Evolutionary conservation across 257 asterid genomes (phyloP).

Genomic region (Nicotiana paniculata): DNA sequence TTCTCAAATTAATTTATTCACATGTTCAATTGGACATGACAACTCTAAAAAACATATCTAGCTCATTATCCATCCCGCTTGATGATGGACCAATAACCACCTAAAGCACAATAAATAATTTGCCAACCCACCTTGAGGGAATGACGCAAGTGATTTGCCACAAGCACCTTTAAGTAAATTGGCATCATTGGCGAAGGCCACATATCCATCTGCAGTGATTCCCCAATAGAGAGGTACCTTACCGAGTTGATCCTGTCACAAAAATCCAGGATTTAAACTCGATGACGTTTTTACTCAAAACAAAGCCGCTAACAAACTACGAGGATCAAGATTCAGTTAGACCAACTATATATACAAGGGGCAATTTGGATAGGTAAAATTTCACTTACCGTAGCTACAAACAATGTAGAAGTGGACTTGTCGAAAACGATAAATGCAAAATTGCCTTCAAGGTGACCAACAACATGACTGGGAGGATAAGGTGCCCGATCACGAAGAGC

Average conservation of each 20-base stretch:
- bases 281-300: no score
- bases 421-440: slow-evolving; percentile 77
- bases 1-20: neutral
- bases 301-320: no score
- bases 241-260: slow-evolving; percentile 74
- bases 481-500: slow-evolving; percentile 96
- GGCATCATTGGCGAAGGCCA: slow-evolving; percentile 84
- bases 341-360: neutral
- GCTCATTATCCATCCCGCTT: neutral
- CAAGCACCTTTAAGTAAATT: slow-evolving; percentile 93
- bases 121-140: slow-evolving; percentile 69
- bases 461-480: slow-evolving; percentile 89
- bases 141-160: slow-evolving; percentile 95
- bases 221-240: slow-evolving; percentile 98
- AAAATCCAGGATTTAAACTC: no score
- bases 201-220: slow-evolving; percentile 92
- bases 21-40: neutral
- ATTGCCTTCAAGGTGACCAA: slow-evolving; percentile 86
- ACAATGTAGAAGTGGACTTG: slow-evolving; percentile 79
- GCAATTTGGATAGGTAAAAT: neutral
- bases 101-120: neutral
- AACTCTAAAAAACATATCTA: neutral
- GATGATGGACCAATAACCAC: neutral
- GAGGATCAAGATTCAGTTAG: neutral
- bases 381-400: slow-evolving; percentile 77